Evolutionary conservation across 2,329 filamentous ascomycete genomes (phyloP), one percentile per base, ranked within the genome.

Genomic region (Lasiodiplodia hormozganensis): DNA sequence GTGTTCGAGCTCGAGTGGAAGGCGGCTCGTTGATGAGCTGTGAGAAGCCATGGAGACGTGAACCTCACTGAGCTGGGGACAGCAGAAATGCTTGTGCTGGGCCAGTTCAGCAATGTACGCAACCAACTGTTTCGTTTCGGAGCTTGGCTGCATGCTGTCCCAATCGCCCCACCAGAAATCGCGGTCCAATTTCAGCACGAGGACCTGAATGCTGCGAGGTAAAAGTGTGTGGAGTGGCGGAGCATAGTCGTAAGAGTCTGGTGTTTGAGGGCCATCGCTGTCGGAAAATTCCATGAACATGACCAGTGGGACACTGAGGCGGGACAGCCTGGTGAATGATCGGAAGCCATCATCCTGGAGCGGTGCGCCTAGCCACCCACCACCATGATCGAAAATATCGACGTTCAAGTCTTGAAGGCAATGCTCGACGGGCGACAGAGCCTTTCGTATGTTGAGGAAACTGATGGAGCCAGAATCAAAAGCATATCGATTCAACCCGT

Each of bases 371-470:
- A 36, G 8, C 28, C 31, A 23, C 1, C n/a, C 7, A 2, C 54
- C 21, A 2, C 4, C 54, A 16, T 43, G 6, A 12, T 49, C 40
- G 8, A 34, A 6, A 5, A 54, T 5, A 10, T 38, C 62, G 49
- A 65, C 14, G 7, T 16, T 54, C 12, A 65, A 18, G 23, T 54
- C 31, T 65, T 65, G 31, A 6, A 65, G 51, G n/a, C 23, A 36
- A 2, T 38, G 18, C 18, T 65, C 36, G 2, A 53, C 11, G 4
- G 62, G 62, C 49, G 36, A 21, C 28, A 65, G 49, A 3, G 62
- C 62, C 16, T 53, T 21, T 6, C 6, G 31, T 12, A 43, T 16
- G 3, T 34, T 34, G 8, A 21, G 14, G 3, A n/a, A 23, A 14
- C 12, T 36, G n/a, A 49, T 34, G 5, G 14, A 8, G 14, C 62